Base-by-base conservation (phyloP, 2,329 filamentous ascomycete species). In the Amesomyces nigricolor region DNA sequence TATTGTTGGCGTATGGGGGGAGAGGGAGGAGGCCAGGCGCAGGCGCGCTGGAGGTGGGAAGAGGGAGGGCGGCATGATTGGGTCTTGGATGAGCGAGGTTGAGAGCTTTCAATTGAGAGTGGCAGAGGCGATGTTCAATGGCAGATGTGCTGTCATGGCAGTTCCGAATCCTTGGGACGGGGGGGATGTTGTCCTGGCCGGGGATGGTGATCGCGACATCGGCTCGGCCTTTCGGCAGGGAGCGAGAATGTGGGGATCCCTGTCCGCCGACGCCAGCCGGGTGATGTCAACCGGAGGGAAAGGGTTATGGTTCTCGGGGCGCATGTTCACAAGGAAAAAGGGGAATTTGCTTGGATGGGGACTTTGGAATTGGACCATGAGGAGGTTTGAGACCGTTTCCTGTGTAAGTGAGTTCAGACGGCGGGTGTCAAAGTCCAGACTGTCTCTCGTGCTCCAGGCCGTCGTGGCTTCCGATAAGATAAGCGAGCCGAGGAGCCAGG, bases 211-310 rank as follows among this genome's bases (percentile, higher is more conserved):
- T 51, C 51, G 51, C 47, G 32, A 35, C 53, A 53, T 58, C 56
- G 47, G 35, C 53, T 58, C 53, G 56, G 56, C 9, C 44, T 57
- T 35, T 58, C 58, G 58, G 58, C 53, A 53, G 35, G 35, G 51
- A 53, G 51, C 45, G 49, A 42, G 29, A 50, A 38, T 1, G 32
- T 40, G 16, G 53, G n/a, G 19, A 29, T 14, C 26, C 43, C 40
- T 45, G 37, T 50, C 50, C 17, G 49, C 58, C 58, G 58, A 60
- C 10, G 49, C 38, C 42, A 58, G 30, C 56, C 56, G 56, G 53
- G 30, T 50, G n/a, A 48, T 35, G 51, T 51, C 51, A 54, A 46
- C 57, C 43, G 54, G 39, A 4, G 22, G 14, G 14, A 40, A 14
- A 17, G 16, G 14, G 10, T 10, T 30, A 10, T 13, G 10, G 26